Conservation (phyloP, 2,329 filamentous ascomycete genomes). For the Neopestalotiopsis clavispora region DNA sequence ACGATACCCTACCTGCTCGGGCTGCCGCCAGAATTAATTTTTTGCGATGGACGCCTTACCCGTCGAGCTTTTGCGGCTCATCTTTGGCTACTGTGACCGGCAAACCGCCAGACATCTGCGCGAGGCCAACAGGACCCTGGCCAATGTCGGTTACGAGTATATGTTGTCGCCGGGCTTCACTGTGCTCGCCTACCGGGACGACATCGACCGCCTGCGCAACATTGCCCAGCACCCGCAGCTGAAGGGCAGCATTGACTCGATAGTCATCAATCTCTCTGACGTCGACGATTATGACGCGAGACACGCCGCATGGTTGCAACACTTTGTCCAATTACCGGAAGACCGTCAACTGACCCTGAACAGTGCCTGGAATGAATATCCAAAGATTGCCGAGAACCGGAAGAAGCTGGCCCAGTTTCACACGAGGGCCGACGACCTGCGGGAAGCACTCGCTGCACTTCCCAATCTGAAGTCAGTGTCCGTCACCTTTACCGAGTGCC, state of each 20-base stretch:
- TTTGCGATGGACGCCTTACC: constrained; percentile 40
- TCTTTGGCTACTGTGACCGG: constrained; percentile 46
- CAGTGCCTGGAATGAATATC: constrained; percentile 42
- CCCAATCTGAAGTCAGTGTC: constrained; percentile 45
- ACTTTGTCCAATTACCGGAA: constrained; percentile 43
- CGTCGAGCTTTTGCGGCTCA: constrained; percentile 45
- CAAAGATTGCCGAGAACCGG: constrained; percentile 39
- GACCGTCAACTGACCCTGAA: constrained; percentile 40
- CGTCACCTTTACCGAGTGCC: constrained; percentile 46
- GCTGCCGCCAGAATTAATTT: neutral
- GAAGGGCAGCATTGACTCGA: constrained; percentile 44
- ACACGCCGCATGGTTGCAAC: constrained; percentile 40
- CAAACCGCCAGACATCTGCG: constrained; percentile 46
- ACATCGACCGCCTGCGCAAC: constrained; percentile 47
- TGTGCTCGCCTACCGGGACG: constrained; percentile 49
- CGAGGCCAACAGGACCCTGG: constrained; percentile 41
- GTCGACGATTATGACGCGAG: constrained; percentile 45
- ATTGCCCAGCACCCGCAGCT: constrained; percentile 50
- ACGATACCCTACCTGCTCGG: neutral
- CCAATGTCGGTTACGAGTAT: constrained; percentile 48
- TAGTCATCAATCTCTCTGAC: constrained; percentile 52
- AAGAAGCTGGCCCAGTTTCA: constrained; percentile 41
- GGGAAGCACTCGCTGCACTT: constrained; percentile 44
- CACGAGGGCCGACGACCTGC: constrained; percentile 39
- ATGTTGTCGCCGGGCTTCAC: constrained; percentile 47